phyloP scores from a whole-genome alignment of 106 monocot genomes.

The Narthecium ossifragum region DNA sequence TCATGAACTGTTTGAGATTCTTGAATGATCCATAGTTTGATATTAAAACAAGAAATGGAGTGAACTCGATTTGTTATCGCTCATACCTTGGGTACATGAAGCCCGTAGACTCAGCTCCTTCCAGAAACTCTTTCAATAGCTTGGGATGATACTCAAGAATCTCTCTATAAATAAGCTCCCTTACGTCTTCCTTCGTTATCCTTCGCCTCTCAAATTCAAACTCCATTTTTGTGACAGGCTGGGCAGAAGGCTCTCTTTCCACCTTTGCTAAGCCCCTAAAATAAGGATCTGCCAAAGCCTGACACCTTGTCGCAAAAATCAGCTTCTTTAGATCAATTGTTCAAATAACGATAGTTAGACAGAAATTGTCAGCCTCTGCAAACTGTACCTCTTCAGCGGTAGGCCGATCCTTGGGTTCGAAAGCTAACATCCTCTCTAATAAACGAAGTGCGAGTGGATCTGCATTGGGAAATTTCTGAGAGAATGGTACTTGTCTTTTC shows the following conservation, averaged over 20 bases:
- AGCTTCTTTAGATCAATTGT: constrained; percentile 22
- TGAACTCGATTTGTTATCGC: too few relatives aligned
- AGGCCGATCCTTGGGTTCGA: constrained; percentile 90
- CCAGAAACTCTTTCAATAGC: constrained; percentile 67
- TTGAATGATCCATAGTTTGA: too few relatives aligned
- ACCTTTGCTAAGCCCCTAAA: constrained; percentile 80
- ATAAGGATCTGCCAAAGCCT: constrained; percentile 94
- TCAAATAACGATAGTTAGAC: not conserved
- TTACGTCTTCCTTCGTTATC: constrained; percentile 80
- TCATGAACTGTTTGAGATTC: too few relatives aligned
- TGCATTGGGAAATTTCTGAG: constrained; percentile 83
- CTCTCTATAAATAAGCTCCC: constrained; percentile 87
- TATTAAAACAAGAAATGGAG: too few relatives aligned
- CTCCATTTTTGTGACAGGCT: constrained; percentile 80
- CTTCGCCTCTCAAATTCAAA: constrained; percentile 91
- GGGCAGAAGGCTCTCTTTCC: constrained; percentile 85
- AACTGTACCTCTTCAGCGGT: constrained; percentile 79
- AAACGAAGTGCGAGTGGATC: constrained; percentile 84
- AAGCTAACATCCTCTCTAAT: constrained; percentile 85
- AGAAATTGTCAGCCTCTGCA: not conserved
- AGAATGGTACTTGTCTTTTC: constrained; percentile 66
- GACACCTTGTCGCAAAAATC: constrained; percentile 28
- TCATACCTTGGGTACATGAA: constrained; percentile 96
- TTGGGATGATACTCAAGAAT: constrained; percentile 91
- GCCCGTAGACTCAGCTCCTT: constrained; percentile 62